Conservation (phyloP, 441 rosid species). For the Syzygium malaccense region DNA sequence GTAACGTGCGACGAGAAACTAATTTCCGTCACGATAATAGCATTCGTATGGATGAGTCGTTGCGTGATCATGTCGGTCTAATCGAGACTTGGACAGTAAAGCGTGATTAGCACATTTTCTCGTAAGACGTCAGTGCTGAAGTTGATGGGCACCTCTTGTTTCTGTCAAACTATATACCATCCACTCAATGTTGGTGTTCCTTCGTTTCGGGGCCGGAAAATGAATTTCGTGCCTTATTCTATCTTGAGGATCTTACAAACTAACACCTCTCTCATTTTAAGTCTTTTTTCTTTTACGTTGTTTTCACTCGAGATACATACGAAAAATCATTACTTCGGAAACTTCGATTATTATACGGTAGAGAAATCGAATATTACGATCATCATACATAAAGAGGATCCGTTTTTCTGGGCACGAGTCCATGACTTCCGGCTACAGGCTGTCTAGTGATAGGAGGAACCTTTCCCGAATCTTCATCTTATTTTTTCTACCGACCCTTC, state of each 20-base stretch:
- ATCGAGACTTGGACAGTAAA: accelerated
- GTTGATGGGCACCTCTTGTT: neutral
- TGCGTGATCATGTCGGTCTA: accelerated
- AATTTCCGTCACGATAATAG: neutral
- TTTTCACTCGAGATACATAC: too few relatives aligned
- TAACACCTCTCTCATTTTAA: neutral
- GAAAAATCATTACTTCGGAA: neutral
- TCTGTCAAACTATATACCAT: accelerated
- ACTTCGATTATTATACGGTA: neutral
- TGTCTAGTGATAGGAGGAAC: neutral
- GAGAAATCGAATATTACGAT: neutral
- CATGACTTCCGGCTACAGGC: neutral
- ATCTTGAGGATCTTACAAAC: too few relatives aligned
- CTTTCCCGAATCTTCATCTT: neutral
- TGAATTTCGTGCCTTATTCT: neutral
- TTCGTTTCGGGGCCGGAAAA: too few relatives aligned
- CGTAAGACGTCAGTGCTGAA: accelerated
- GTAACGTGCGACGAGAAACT: neutral
- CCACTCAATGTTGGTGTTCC: neutral
- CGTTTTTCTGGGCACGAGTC: neutral
- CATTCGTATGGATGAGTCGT: neutral
- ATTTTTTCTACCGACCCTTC: too few relatives aligned
- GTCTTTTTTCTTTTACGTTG: neutral
- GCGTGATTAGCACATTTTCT: neutral
- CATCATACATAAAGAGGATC: neutral